phyloP scores from a whole-genome alignment of 495 filamentous ascomycete species.

The Tuber indicum region DNA sequence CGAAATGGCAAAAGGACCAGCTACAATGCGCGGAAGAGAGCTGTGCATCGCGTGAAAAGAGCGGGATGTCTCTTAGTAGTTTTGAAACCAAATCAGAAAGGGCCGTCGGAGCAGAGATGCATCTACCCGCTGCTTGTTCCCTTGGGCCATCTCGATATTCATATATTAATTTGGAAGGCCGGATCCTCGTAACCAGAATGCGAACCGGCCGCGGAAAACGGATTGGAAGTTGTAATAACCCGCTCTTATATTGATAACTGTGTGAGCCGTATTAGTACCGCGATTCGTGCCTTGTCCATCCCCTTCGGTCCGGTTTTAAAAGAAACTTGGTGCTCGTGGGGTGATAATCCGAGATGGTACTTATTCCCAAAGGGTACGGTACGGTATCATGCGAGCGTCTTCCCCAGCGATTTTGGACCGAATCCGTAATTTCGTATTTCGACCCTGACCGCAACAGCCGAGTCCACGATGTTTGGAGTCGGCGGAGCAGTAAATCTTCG shows the following conservation, averaged over 20 bases:
- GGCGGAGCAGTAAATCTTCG: not conserved
- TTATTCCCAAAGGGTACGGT: not conserved
- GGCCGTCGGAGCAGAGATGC: slow-evolving; percentile 3
- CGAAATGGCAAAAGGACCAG: not conserved
- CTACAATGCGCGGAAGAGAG: not conserved
- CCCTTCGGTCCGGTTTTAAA: not conserved
- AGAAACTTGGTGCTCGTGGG: slow-evolving; percentile 3
- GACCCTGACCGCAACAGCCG: not conserved
- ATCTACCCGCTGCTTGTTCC: not conserved
- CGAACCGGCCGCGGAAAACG: not conserved
- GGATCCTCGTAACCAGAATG: not conserved
- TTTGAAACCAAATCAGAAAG: slow-evolving; percentile 4
- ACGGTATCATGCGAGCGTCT: not conserved
- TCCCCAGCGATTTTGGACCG: not conserved
- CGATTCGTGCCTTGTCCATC: not conserved
- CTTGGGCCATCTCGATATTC: slow-evolving; percentile 3
- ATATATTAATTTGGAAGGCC: slow-evolving; percentile 2
- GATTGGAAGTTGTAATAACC: not conserved
- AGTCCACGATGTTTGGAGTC: not conserved
- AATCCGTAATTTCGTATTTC: slow-evolving; percentile 2
- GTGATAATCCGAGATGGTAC: not conserved
- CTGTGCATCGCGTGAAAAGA: not conserved
- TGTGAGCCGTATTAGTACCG: not conserved
- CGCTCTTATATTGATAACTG: not conserved
- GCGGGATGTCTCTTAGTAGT: not conserved